Evolutionary conservation across 768 basidiomycete genomes (phyloP).

Genomic region (Gymnopilus junonius): DNA sequence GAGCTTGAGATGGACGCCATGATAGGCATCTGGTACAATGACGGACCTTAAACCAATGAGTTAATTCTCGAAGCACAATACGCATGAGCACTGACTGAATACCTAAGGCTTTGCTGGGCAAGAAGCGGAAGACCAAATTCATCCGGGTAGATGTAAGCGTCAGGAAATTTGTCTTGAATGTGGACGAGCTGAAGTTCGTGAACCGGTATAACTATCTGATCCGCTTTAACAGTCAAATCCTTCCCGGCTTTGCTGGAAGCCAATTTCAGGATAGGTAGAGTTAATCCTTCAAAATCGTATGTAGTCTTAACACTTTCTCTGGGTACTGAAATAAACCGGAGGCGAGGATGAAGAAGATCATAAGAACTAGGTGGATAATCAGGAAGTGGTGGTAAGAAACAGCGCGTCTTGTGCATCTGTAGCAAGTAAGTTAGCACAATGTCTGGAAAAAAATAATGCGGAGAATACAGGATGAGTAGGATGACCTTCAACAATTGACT

Average conservation of each 20-base stretch:
- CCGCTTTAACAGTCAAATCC: conserved; percentile 35
- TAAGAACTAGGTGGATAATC: conserved; percentile 49
- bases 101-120: conserved; percentile 62
- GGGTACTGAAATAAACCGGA: conserved; percentile 53
- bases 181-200: conserved; percentile 59
- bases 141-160: conserved; percentile 45
- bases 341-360: conserved; percentile 51
- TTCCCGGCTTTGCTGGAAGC: conserved; percentile 43
- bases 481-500: conserved; percentile 64
- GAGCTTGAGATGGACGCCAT: conserved; percentile 54
- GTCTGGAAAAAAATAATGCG: background rate
- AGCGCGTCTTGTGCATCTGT: conserved; percentile 64
- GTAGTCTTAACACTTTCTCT: conserved; percentile 48
- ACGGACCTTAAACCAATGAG: conserved; percentile 45
- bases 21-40: conserved; percentile 49
- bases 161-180: conserved; percentile 53
- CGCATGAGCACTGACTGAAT: background rate
- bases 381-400: conserved; percentile 53
- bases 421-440: background rate
- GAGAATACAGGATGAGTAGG: conserved; percentile 58
- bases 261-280: conserved; percentile 43
- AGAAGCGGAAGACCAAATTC: conserved; percentile 46
- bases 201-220: conserved; percentile 49
- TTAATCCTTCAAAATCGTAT: conserved; percentile 52
- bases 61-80: background rate